Evolutionary conservation across 1,139 yeast species (phyloP), one percentile per base, ranked within the genome.

Genomic region (Sugiyamaella castrensis): DNA sequence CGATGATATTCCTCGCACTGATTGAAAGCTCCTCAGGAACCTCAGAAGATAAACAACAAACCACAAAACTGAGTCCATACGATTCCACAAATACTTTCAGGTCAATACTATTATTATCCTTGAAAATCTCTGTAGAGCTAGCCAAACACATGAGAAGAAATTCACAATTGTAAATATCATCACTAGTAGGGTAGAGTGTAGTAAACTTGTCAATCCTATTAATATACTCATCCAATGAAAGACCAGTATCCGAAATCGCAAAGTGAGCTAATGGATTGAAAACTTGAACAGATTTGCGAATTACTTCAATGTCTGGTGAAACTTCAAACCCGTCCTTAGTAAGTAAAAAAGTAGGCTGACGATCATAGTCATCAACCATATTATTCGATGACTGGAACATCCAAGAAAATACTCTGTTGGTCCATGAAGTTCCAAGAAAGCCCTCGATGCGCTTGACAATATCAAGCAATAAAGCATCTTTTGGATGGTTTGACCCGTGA

Each of bases 391-490:
- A 75, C 10, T 71, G 64, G 45, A 84, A 75, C 46, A 84, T 89
- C 95, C 95, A 87, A 37, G 75, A 71, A 40, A 74, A 70, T 9
- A 86, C 81, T 43, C 67, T 65, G 47, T 74, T 72, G 11, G 83
- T 71, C 95, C 95, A 87, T 8, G 80, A 70, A 2, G 58, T 59
- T 12, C 74, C 70, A 9, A 74, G 60, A 5, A 71, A 69, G 0
- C 77, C 61, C 64, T 91, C 98, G 35, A 87, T 71, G 9, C 65
- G 64, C 47, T 73, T 71, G 42, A 91, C 63, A 2, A 86, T 66
- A 2, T 71, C 66, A 51, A 85, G 78, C 30, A 91, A 62, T 1
- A 88, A 55, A 45, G 79, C 63, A 62, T 91, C 98, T 39, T 79
- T 80, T 1, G 81, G 71, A 12, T 77, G 65, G 4, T 73, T 70